Conservation (phyloP, 345 rosid species). For the Arabidopsis thaliana region TAIR10.1 NC_003071.7:19578001-19578500, state of each 20-base stretch:
- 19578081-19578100: constrained; percentile 78
- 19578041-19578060: constrained; percentile 96
- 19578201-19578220: constrained; percentile 59
- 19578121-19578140: constrained; percentile 97
- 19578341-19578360: constrained; percentile 92
- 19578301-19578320: constrained; percentile 98
- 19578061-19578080: constrained; percentile 62
- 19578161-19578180: constrained; percentile 64
- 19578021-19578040: constrained; percentile 77
- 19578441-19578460: constrained; percentile 88
- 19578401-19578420: constrained; percentile 6
- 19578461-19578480: constrained; percentile 75
- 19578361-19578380: constrained; percentile 50
- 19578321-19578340: constrained; percentile 95
- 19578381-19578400: neutral
- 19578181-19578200: constrained; percentile 66
- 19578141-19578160: constrained; percentile 53
- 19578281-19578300: constrained; percentile 73
- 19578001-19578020: constrained; percentile 73
- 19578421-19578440: neutral
- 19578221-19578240: constrained; percentile 58
- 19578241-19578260: constrained; percentile 72
- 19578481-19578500: constrained; percentile 69
- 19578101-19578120: constrained; percentile 79
- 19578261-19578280: constrained; percentile 80